A percentile compares a stretch with the other conserved stretches of the same genome.
Evolutionary conservation across 495 filamentous ascomycete species (phyloP).

Genomic region (Xylaria nigripes): DNA sequence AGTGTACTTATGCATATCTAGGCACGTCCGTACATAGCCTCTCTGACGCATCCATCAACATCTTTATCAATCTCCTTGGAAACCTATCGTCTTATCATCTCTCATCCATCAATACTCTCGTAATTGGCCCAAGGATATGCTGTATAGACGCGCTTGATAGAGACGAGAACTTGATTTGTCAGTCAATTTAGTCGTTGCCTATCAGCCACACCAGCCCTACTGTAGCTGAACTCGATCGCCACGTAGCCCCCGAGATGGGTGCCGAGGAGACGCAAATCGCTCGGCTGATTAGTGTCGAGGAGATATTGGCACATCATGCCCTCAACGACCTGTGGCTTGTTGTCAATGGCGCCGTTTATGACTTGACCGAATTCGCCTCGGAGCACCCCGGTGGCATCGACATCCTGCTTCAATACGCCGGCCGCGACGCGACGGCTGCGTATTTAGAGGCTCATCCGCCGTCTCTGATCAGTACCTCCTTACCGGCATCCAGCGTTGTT

Average conservation of each 20-base stretch:
- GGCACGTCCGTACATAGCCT: no score
- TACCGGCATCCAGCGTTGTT: conserved; percentile 46
- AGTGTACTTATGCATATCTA: no score
- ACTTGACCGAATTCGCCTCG: conserved; percentile 58
- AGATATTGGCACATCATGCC: conserved; percentile 52
- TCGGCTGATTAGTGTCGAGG: conserved; percentile 14
- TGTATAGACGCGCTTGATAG: not conserved
- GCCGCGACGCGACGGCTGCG: conserved; percentile 59
- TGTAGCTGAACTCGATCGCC: not conserved
- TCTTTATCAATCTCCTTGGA: no score
- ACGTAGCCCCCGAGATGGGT: not conserved
- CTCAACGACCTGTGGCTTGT: conserved; percentile 68
- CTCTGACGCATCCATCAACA: no score
- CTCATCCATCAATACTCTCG: no score
- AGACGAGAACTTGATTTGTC: not conserved
- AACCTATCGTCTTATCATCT: no score
- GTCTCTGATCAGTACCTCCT: conserved; percentile 49
- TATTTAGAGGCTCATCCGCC: conserved; percentile 62
- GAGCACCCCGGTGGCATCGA: conserved; percentile 56
- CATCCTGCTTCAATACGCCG: conserved; percentile 61
- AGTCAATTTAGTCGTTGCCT: not conserved
- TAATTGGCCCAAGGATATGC: no score
- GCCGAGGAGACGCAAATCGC: not conserved
- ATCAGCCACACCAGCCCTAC: not conserved
- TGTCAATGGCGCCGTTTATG: conserved; percentile 65